Base-by-base conservation (phyloP, 2,329 filamentous ascomycete species). In the Fusarium decemcellulare region DNA sequence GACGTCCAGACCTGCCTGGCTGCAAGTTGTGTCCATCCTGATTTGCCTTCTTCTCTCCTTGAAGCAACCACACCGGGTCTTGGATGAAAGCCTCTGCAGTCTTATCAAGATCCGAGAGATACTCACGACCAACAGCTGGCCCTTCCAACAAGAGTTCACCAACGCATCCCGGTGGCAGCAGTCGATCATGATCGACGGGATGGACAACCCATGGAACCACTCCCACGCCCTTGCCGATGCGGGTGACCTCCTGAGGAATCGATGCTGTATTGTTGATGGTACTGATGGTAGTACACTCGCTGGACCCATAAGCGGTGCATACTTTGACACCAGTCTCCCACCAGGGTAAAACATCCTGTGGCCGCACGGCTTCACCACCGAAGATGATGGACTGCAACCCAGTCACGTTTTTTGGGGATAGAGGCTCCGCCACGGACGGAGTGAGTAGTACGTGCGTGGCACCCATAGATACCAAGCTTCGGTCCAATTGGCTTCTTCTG, bases 81-180 rank as follows among this genome's bases (percentile, higher is more conserved):
- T 50, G 63, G 16, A 59, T 78, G 48, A 73, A 82, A 70, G 18
- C 72, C 48, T 44, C 48, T 4, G 58, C 50, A 4, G 58, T 75
- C 58, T 65, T 71, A 4, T 55, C 48, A 2, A 37, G 34, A n/a
- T 72, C 53, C 2, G 39, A 34, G 3, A 72, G 59, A 29, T 63
- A 77, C 10, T 70, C 70, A 2, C 56, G 51, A 1, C 67, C 68
- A 5, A 76, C 61, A 2, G 59, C 46, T 0, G 69, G 66, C 1
- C 73, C 72, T 27, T 76, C 73, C 6, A 75, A 44, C 6, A 74
- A 30, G 0, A 76, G 63, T 30, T 76, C 74, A 2, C 74, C 74
- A 2, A 70, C 29, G 6, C 52, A 54, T 4, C 71, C 66, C 7
- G 68, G 58, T 0, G 74, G 67, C 0, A 72, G 55, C 0, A 76